Conservation (phyloP, 306 rosid genomes). For the Chamaecrista fasciculata region DNA sequence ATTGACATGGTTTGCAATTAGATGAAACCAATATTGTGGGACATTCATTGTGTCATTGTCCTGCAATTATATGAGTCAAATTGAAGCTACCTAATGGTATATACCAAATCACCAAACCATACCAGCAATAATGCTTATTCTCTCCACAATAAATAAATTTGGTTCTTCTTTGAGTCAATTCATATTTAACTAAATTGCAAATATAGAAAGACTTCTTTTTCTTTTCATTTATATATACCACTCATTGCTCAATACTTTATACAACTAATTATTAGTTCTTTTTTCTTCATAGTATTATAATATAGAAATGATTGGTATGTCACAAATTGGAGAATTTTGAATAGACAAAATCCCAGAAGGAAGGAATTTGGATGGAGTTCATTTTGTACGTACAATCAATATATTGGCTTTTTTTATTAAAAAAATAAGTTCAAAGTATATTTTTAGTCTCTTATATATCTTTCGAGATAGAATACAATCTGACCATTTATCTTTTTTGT, state of each 20-base stretch:
- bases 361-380: not conserved
- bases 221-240: not conserved
- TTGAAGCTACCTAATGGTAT: not conserved
- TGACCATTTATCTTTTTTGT: no score
- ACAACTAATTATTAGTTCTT: not conserved
- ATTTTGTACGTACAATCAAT: not conserved
- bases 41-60: not conserved
- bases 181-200: not conserved
- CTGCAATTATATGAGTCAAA: not conserved
- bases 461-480: no score
- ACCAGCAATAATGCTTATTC: not conserved
- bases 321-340: not conserved
- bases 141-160: not conserved
- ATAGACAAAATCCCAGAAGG: not conserved
- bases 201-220: not conserved
- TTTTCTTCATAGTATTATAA: not conserved
- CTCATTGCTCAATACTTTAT: not conserved
- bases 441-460: no score
- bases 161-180: not conserved
- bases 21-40: slow-evolving; percentile 2
- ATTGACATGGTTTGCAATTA: not conserved
- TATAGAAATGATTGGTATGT: not conserved
- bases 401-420: not conserved
- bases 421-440: no score
- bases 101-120: slow-evolving; percentile 11